Percentiles rank a stretch among this genome's conserved stretches.
These are phyloP conservation scores for Arabis hirsuta DNA, from an alignment of 345 rosid species.

Conservation along the genomic window DNA sequence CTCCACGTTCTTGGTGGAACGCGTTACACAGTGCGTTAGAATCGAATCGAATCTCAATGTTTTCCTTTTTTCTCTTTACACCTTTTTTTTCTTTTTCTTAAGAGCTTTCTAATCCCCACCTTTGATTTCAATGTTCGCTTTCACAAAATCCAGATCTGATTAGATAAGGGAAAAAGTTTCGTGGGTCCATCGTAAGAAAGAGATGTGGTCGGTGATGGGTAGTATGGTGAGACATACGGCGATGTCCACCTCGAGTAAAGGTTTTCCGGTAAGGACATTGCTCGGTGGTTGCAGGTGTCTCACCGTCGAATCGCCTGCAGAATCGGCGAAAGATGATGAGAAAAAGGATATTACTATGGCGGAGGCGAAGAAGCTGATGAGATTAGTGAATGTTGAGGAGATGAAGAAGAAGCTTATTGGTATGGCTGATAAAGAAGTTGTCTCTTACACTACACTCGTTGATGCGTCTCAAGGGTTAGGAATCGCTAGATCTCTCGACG, in stretches of 20 bases:
- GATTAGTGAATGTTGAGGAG: constrained; percentile 77
- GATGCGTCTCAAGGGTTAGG: constrained; percentile 62
- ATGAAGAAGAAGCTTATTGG: constrained; percentile 72
- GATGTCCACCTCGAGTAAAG: constrained; percentile 18
- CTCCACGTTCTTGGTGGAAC: constrained; percentile 23
- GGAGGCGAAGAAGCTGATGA: constrained; percentile 84
- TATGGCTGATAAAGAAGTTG: constrained; percentile 63
- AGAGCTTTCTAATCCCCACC: not conserved
- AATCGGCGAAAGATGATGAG: not conserved
- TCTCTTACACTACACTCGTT: constrained; percentile 56
- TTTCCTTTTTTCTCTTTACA: not conserved
- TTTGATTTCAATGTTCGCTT: not conserved
- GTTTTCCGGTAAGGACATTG: constrained; percentile 30
- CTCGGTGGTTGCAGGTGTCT: constrained; percentile 34
- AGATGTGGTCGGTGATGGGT: constrained; percentile 43
- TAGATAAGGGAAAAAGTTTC: no score
- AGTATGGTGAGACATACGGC: constrained; percentile 37
- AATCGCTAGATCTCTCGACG: constrained; percentile 64
- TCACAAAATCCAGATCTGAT: constrained; percentile 29
- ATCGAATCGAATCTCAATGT: constrained; percentile 39
- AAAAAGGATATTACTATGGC: constrained; percentile 47
- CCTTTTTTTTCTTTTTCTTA: not conserved
- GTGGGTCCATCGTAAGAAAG: constrained; percentile 30
- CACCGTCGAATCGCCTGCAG: constrained; percentile 16
- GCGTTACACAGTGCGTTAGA: constrained; percentile 25